Conservation (phyloP, 1,284 basidiomycete genomes). For the Blastosporella zonata region DNA sequence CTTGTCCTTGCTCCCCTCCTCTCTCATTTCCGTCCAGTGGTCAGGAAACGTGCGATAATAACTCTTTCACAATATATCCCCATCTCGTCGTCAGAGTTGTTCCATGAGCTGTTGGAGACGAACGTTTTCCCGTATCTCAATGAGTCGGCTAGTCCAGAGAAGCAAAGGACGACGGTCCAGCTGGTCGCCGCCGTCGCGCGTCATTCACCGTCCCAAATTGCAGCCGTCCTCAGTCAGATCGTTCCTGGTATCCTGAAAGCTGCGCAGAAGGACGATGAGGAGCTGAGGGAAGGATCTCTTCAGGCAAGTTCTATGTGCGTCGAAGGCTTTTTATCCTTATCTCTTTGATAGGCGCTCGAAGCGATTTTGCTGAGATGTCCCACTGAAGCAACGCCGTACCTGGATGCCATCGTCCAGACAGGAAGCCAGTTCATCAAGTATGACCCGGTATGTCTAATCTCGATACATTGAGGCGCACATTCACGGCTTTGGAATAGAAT, state of each 20-base stretch:
- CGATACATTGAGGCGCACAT: neutral
- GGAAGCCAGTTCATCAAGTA: constrained; percentile 84
- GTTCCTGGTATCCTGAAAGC: constrained; percentile 70
- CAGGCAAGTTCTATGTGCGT: constrained; percentile 45
- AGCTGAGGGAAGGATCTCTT: constrained; percentile 73
- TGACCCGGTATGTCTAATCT: constrained; percentile 74
- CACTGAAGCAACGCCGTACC: constrained; percentile 72
- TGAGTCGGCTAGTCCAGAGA: constrained; percentile 51
- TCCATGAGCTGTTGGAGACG: constrained; percentile 51
- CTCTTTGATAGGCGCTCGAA: constrained; percentile 72
- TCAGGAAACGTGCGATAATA: constrained; percentile 87
- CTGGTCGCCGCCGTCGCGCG: constrained; percentile 78
- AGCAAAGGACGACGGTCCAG: constrained; percentile 75
- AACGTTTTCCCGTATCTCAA: constrained; percentile 64
- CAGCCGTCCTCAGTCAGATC: constrained; percentile 54
- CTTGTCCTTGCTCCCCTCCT: constrained; percentile 75
- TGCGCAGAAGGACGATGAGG: constrained; percentile 72
- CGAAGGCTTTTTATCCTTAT: neutral
- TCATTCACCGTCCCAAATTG: constrained; percentile 65
- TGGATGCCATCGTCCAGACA: constrained; percentile 65
- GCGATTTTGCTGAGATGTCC: constrained; percentile 82
- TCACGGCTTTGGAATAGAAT: constrained; percentile 50
- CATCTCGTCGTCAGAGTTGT: constrained; percentile 55
- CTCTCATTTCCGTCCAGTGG: constrained; percentile 73
- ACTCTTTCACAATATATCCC: constrained; percentile 82